phyloP scores from a whole-genome alignment of 208 protist species.

The Leptomonas seymouri region DNA sequence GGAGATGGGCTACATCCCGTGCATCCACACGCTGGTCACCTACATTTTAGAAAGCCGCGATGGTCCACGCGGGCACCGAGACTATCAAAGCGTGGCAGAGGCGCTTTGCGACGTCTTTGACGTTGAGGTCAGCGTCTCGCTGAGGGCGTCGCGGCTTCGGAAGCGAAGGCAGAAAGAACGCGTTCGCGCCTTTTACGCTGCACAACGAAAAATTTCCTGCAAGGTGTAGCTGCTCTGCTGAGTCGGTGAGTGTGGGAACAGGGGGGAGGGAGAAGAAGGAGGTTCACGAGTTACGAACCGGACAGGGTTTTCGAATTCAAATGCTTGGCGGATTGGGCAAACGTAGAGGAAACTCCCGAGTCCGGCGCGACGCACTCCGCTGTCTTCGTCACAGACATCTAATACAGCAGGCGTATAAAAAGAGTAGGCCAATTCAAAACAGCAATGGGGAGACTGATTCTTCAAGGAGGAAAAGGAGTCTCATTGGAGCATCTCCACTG shows the following conservation, averaged over 20 bases:
- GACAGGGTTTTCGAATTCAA: too few species aligned
- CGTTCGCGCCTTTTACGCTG: constrained; percentile 34
- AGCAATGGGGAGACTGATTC: too few species aligned
- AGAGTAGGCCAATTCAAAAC: neutral
- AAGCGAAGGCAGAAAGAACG: constrained; percentile 50
- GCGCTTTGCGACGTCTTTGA: constrained; percentile 80
- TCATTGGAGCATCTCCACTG: too few species aligned
- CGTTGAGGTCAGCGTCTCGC: constrained; percentile 61
- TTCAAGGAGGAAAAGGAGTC: too few species aligned
- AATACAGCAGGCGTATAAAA: neutral
- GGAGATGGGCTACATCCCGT: constrained; percentile 84
- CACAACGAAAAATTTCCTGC: constrained; percentile 12
- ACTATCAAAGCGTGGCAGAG: constrained; percentile 58
- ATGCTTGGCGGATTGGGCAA: too few species aligned
- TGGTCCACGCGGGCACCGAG: constrained; percentile 37
- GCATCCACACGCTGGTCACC: constrained; percentile 63
- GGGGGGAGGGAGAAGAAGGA: too few species aligned
- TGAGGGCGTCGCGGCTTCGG: constrained; percentile 54
- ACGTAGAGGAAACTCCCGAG: too few species aligned
- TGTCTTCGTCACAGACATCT: neutral
- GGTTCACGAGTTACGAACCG: too few species aligned
- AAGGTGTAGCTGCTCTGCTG: neutral
- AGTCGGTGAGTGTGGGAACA: too few species aligned
- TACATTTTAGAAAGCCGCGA: constrained; percentile 77
- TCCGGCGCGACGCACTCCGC: too few species aligned